Conservation (phyloP, 768 basidiomycete genomes). For the Melanogaster broomeanus region DNA sequence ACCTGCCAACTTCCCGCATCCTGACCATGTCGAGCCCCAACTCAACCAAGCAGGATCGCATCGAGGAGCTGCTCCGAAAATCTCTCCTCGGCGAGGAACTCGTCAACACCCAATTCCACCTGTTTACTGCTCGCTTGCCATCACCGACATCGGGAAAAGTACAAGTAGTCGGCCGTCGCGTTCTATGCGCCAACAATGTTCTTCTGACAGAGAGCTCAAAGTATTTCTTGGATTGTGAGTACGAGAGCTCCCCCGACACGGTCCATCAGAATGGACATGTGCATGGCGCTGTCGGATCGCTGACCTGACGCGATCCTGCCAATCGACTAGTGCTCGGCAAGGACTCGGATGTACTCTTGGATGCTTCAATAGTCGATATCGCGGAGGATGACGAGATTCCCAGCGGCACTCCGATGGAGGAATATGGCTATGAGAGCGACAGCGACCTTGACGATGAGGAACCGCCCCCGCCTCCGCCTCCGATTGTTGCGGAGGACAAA, state of each 20-base stretch:
- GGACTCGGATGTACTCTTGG: neutral
- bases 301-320: neutral
- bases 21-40: too few species aligned
- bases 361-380: slow-evolving; percentile 16
- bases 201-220: slow-evolving; percentile 24
- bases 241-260: neutral
- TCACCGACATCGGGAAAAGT: neutral
- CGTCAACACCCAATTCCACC: slow-evolving; percentile 32
- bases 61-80: slow-evolving; percentile 22
- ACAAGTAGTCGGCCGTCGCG: slow-evolving; percentile 16
- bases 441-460: slow-evolving; percentile 33
- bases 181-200: slow-evolving; percentile 30
- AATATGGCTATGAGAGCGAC: slow-evolving; percentile 33
- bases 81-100: slow-evolving; percentile 30
- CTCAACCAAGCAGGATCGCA: slow-evolving; percentile 7
- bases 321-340: slow-evolving; percentile 9
- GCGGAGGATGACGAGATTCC: slow-evolving; percentile 7
- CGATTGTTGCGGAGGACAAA: neutral
- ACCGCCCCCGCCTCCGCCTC: neutral
- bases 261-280: neutral
- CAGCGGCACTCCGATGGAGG: slow-evolving; percentile 6
- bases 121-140: slow-evolving; percentile 22
- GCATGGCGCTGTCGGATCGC: neutral
- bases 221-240: slow-evolving; percentile 29
- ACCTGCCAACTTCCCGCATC: too few species aligned